Percentiles rank a stretch among this genome's conserved stretches.
phyloP scores from a whole-genome alignment of 768 basidiomycete genomes.

The Stropharia rugosoannulata region DNA sequence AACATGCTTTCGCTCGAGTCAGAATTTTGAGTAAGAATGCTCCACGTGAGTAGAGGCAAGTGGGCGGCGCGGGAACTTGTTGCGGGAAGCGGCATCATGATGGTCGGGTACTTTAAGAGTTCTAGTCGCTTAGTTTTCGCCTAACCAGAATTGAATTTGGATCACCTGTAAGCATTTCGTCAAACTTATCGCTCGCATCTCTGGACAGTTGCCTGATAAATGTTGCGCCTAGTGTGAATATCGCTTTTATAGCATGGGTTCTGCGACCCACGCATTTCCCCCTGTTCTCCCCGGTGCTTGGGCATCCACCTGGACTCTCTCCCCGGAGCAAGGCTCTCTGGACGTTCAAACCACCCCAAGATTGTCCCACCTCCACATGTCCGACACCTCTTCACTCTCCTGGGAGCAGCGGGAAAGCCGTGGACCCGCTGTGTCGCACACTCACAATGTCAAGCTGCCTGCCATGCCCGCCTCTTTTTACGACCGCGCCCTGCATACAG shows the following conservation, averaged over 20 bases:
- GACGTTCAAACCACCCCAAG: constrained; percentile 6
- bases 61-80: no score
- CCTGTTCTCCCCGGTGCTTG: constrained; percentile 21
- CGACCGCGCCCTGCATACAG: background rate
- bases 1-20: no score
- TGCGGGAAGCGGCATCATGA: no score
- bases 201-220: background rate
- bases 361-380: constrained; percentile 2
- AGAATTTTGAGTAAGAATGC: no score
- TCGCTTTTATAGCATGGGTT: background rate
- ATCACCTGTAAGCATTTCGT: background rate
- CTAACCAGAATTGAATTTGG: background rate
- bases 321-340: background rate
- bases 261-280: background rate
- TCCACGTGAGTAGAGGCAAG: no score
- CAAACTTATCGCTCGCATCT: background rate
- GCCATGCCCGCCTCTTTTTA: background rate
- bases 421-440: constrained; percentile 1
- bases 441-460: background rate
- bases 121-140: constrained; percentile 1
- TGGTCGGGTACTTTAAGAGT: no score
- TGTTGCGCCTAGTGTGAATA: background rate
- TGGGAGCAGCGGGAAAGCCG: background rate
- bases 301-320: constrained; percentile 17
- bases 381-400: background rate